A percentile compares a stretch with the other conserved stretches of the same genome.
These are phyloP conservation scores for Acanthamoeba lenticulata DNA, from an alignment of 208 protist genomes.

Conservation along the genomic window DNA sequence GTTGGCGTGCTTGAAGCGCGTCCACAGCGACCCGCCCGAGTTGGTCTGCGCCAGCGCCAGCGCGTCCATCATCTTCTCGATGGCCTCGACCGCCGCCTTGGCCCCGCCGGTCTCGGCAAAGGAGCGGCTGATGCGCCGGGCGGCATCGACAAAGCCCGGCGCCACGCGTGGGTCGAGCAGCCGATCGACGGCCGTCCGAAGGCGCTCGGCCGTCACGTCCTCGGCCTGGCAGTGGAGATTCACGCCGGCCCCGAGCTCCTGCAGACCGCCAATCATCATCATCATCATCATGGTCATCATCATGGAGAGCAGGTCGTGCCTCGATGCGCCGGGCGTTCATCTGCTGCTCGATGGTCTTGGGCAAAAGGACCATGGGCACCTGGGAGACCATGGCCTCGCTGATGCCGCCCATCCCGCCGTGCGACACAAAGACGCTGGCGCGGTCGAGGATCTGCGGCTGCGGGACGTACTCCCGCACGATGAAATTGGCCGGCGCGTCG, in stretches of 20 bases:
- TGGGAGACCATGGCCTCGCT: constrained; percentile 21
- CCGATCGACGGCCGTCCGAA: neutral
- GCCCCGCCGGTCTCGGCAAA: neutral
- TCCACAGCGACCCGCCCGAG: neutral
- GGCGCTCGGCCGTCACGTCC: neutral
- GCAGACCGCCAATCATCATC: neutral
- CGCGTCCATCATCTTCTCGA: constrained; percentile 11
- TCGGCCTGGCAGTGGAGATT: neutral
- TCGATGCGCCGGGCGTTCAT: neutral
- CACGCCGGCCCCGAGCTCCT: neutral
- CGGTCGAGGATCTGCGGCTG: neutral
- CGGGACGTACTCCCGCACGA: neutral
- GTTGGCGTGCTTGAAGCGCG: neutral
- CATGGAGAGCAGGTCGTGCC: neutral
- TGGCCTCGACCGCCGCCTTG: neutral
- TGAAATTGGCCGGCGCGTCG: neutral
- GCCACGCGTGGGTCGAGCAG: neutral
- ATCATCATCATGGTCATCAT: neutral
- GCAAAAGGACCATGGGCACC: neutral
- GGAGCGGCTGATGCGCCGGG: neutral
- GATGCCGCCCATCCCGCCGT: neutral
- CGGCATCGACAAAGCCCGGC: neutral
- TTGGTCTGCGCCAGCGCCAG: neutral
- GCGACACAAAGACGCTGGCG: neutral
- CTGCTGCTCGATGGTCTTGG: constrained; percentile 5